Evolutionary conservation across 1,284 basidiomycete species (phyloP), one percentile per base, ranked within the genome.

Genomic region (Taiwanofungus camphoratus): DNA sequence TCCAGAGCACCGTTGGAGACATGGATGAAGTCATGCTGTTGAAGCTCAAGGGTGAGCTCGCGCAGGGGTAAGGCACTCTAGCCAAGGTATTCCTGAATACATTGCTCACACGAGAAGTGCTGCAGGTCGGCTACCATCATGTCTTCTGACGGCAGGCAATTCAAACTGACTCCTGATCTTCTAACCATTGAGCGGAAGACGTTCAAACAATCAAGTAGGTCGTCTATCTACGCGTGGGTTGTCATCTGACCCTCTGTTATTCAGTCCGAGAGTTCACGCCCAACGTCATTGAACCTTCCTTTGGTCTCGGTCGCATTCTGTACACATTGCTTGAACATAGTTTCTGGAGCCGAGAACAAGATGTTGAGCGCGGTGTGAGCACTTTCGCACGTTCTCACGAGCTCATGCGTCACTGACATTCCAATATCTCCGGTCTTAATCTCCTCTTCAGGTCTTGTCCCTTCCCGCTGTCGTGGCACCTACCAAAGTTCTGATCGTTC

Each of bases 261-360:
- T 52, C 58, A 91, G 92, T 92, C 51, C 89, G 95, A 56, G 94
- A 97, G 67, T 98, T 80, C 66, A 92, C 83, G 37, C 95, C 95
- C 36, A 98, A 98, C 68, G 95, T 99, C 64, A 96, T 98, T 61
- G 95, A 98, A 66, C 95, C 95, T 21, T 99, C 96, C 15, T 98
- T 98, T 66, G 95, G 96, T 55, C 83, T 99, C 56, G 95, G 95
- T 45, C 90, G 95, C 47, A 97, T 99, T 59, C 76, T 98, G 37
- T 98, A 98, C 67, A 84, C 84, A 27, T 72, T 98, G 41, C 81
- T 99, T 37, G 95, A 99, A 67, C 95, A 99, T 73, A 84, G 79
- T 56, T 99, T 89, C 76, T 98, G 95, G 95, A 80, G 82, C 45
- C 82, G 95, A 62, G 93, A 92, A 61, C 83, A 92, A 59, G 92